Base-by-base conservation (phyloP, 2,329 filamentous ascomycete genomes). In the Fusarium torreyae region DNA sequence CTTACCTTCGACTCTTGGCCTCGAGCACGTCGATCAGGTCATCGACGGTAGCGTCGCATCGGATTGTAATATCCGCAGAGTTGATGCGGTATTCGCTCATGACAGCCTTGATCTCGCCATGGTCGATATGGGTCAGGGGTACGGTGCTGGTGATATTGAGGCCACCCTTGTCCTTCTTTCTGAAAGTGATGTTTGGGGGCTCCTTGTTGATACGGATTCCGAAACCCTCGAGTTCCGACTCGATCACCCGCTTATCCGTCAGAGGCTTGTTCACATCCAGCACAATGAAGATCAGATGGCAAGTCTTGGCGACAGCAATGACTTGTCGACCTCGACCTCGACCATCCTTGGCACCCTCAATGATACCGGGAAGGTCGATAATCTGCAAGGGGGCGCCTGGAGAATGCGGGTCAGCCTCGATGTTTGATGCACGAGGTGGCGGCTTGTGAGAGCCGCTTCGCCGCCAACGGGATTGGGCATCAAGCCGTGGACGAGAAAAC, bases 91-190 rank as follows among this genome's bases (percentile, higher is more conserved):
- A 99, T 81, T 99, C 96, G 82, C 87, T 90, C 93, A 99, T 95
- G 73, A 99, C 96, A 54, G 96, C 96, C 84, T 93, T 97, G 86
- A 99, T 97, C 84, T 99, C 96, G 77, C 97, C 96, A 73, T 94
- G 87, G 79, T 96, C 93, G 76, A 99, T 97, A 81, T 99, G 94
- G 24, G 92, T 92, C 73, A 99, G 85, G 7, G 94, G 94, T 44
- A 96, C 91, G 4, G 96, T 99, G 81, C 89, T 96, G n/a, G 94
- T 97, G 77, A 99, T 96, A 77, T 93, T 94, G 77, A 99, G 89
- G 36, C 96, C 96, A 73, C 96, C 96, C 78, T 98, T 98, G 82
- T 99, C 96, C 86, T 99, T 99, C 87, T 99, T 99, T 83, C 91
- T 97, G 86, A 98, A 97, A n/a, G 96, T 93, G 76, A 99, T 99